These are phyloP conservation scores for Cercis canadensis DNA, from an alignment of 306 rosid genomes.

Conservation along the genomic window DNA sequence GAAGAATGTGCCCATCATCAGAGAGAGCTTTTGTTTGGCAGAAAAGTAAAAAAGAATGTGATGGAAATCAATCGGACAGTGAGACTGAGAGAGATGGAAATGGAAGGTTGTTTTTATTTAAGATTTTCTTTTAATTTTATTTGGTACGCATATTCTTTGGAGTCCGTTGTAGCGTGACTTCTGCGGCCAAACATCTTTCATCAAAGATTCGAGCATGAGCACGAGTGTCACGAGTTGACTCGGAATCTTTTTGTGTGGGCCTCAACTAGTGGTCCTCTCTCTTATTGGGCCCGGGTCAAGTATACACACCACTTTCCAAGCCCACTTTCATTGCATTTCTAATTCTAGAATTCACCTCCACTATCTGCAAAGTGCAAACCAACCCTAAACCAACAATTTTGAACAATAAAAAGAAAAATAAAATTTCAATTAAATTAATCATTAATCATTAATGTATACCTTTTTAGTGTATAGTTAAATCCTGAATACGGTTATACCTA, in stretches of 20 bases:
- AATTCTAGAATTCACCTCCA: too few relatives aligned
- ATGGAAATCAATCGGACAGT: slow-evolving; percentile 30
- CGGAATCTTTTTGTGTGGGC: background rate
- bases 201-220: background rate
- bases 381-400: too few relatives aligned
- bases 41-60: slow-evolving; percentile 33
- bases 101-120: background rate
- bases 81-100: background rate
- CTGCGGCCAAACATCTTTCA: background rate
- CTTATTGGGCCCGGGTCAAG: background rate
- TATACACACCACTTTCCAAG: too few relatives aligned
- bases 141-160: slow-evolving; percentile 8
- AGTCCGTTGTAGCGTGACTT: slow-evolving; percentile 18
- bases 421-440: too few relatives aligned
- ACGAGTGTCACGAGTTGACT: background rate
- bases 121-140: background rate
- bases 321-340: too few relatives aligned
- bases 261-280: background rate
- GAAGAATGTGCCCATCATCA: slow-evolving; percentile 38
- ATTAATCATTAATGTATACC: too few relatives aligned
- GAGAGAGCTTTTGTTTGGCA: background rate
- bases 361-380: too few relatives aligned
- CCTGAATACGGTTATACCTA: too few relatives aligned
- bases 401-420: too few relatives aligned
- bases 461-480: too few relatives aligned